Evolutionary conservation across 2,329 filamentous ascomycete species (phyloP).

Genomic region (Fusarium concolor): DNA sequence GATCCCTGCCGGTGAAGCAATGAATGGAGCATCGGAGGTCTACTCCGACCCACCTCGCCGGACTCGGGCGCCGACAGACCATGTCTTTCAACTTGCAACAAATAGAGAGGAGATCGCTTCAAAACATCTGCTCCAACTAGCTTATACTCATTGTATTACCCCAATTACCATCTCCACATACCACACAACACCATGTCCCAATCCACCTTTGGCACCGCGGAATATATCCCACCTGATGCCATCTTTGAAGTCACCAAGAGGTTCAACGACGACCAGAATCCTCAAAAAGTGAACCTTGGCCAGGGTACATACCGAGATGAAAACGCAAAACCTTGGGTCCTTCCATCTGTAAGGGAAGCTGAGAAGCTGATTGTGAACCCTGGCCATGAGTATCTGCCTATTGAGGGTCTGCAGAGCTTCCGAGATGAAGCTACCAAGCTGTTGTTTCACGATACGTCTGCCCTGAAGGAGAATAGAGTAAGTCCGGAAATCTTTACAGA

Average conservation of each 20-base stretch:
- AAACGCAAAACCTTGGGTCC: conserved; percentile 53
- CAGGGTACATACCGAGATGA: conserved; percentile 55
- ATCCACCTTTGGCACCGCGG: conserved; percentile 39
- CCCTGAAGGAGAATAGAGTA: conserved; percentile 47
- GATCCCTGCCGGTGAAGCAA: background rate
- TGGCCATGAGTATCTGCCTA: conserved; percentile 55
- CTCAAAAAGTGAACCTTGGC: conserved; percentile 54
- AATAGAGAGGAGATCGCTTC: background rate
- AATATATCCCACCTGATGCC: conserved; percentile 47
- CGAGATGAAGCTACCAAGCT: conserved; percentile 49
- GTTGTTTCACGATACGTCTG: conserved; percentile 46
- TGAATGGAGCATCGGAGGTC: background rate
- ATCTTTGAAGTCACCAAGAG: conserved; percentile 52
- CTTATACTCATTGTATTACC: too few relatives aligned
- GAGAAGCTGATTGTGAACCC: conserved; percentile 31
- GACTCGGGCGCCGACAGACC: background rate
- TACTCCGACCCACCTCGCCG: background rate
- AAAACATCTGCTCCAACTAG: background rate
- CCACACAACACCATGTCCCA: conserved; percentile 1
- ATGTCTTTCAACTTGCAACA: background rate
- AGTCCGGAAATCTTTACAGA: background rate
- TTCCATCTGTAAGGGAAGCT: conserved; percentile 51
- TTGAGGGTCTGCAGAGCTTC: conserved; percentile 50
- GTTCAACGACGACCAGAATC: conserved; percentile 47
- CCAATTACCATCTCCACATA: background rate